Base-by-base conservation (phyloP, 805 yeast genomes). In the Metschnikowia lunata region DNA sequence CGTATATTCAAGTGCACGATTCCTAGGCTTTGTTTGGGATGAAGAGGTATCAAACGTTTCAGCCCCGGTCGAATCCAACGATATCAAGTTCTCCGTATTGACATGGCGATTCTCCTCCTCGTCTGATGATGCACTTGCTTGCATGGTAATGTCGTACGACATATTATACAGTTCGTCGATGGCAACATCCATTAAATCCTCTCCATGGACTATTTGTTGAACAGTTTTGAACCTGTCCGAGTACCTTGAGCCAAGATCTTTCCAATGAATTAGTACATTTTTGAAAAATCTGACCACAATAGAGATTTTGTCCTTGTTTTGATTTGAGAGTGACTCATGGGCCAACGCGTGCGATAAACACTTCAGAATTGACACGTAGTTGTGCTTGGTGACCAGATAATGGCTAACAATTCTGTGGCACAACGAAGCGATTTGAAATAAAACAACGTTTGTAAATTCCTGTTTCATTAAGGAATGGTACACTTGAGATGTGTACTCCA, bases 311-410 rank as follows among this genome's bases (percentile, higher is more conserved):
- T 80, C 80, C 34, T 72, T 69, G 46, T 71, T 74, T 15, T 59
- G 59, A n/a, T 57, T 55, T 39, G 67, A 62, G 11, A 62, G 47
- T 26, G 61, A 41, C 51, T 76, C 77, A 36, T 83, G 83, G 44
- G 83, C 74, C 29, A 85, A 52, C 11, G 83, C 73, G 14, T 82
- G 79, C 8, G 78, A 69, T 35, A 83, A 55, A 26, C 78, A 65
- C 50, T 70, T 74, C 36, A 83, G 64, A 18, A 78, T 49, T 6
- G 74, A 56, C 8, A 55, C 41, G 11, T 71, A 48, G 10, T 64
- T 63, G 34, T 55, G 57, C n/a, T 38, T 39, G 7, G 57, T 52
- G 23, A 36, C 28, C 32, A 30, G 26, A 30, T 54, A 28, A 36
- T 67, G 62, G 4, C 57, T 47, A n/a, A 77, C 56, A 10, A 79